Conservation (phyloP, 2,329 filamentous ascomycete genomes). For the Paramyrothecium roridum region DNA sequence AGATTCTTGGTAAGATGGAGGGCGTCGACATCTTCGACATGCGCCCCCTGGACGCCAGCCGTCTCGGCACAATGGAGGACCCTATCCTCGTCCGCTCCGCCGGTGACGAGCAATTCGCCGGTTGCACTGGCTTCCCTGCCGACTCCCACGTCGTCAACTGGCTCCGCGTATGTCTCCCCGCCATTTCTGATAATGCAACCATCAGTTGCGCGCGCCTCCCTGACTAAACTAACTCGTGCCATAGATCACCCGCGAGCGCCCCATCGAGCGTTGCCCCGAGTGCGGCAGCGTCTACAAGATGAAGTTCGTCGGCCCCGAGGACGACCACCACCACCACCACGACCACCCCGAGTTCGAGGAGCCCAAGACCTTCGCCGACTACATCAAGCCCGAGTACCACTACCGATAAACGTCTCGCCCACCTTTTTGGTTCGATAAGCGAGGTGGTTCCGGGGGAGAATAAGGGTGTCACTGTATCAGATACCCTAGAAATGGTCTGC, state of each 20-base stretch:
- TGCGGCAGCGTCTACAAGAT: constrained; percentile 97
- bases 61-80: constrained; percentile 86
- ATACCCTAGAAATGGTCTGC: background rate
- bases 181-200: background rate
- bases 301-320: constrained; percentile 85
- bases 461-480: constrained; percentile 4
- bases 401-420: constrained; percentile 47
- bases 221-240: background rate
- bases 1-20: constrained; percentile 99
- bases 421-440: constrained; percentile 7
- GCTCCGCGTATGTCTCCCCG: constrained; percentile 70
- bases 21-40: constrained; percentile 98
- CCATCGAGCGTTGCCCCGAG: constrained; percentile 92
- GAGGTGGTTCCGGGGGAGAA: constrained; percentile 15
- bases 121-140: constrained; percentile 90
- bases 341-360: constrained; percentile 67
- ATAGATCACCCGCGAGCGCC: constrained; percentile 82
- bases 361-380: constrained; percentile 96
- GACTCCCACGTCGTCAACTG: constrained; percentile 90
- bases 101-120: constrained; percentile 93
- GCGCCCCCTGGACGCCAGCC: constrained; percentile 88
- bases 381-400: constrained; percentile 90
- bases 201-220: background rate
- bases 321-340: constrained; percentile 62
- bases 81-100: constrained; percentile 88